Base-by-base conservation (phyloP, 306 rosid genomes). In the Pyrus communis region DNA sequence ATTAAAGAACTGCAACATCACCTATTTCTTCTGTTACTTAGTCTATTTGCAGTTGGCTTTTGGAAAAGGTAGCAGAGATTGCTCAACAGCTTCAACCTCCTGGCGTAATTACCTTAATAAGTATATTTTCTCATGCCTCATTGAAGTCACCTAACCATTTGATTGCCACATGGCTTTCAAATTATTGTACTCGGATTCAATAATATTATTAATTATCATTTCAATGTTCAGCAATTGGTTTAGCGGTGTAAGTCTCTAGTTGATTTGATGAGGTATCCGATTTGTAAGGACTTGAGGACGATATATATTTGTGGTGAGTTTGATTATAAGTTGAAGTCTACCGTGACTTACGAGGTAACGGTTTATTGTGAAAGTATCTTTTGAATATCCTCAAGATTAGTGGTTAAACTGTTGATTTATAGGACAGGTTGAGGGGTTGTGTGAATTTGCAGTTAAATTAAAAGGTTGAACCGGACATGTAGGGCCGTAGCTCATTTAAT, bases 401-500 rank as follows among this genome's bases (percentile, higher is more conserved):
- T 49, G 21, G 73, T 81, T 76, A 77, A 78, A 63, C 63, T 43
- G 73, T 75, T 66, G 69, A 45, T 71, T 22, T 71, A 12, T 23
- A 49, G 54, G 54, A 49, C 54, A 49, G 62, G 62, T n/a, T 22
- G 25, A 4, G 28, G 73, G 73, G 46, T 79, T 21, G 80, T 80
- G 72, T 71, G 25, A 73, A 51, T 28, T 69, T 60, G 58, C 73
- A 66, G 74, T 11, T n/a, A 74, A 35, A 61, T 73, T 78, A 33
- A 66, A 61, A 79, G 64, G 70, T 42, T 30, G 58, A 17, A 42
- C 74, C 77, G 74, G 67, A 80, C 66, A 80, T 79, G 81, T 17
- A 78, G 75, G 88, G 71, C 96, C 89, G 86, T 68, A 68, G 74
- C 79, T 76, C 71, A 76, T 80, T 78, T 80, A 64, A 54, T 38